Base-by-base conservation (phyloP, 2,329 filamentous ascomycete species). In the Canariomyces notabilis region DNA sequence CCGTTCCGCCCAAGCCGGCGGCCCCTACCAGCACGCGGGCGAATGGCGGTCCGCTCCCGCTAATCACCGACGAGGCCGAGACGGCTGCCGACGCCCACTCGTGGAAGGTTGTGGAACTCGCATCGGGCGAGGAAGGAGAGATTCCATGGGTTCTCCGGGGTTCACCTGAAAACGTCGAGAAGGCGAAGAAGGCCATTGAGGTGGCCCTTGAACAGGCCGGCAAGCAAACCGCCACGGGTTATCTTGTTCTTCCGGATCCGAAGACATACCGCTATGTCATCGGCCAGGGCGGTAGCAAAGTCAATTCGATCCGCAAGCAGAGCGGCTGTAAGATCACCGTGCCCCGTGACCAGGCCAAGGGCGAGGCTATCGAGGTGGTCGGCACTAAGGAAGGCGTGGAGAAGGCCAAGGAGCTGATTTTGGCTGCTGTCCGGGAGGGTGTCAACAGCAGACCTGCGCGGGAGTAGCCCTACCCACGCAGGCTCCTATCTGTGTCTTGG, bases 291-390 rank as follows among this genome's bases (percentile, higher is more conserved):
- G 93, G 93, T 49, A 86, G 81, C 66, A 91, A 91, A 67, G 94
- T 98, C 65, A 96, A 96, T 69, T 73, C 81, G 34, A 96, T 98
- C 64, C 83, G 93, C 57, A 89, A 88, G 71, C 82, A 93, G 73
- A 96, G 89, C 42, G 87, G 87, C 45, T 96, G 90, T 69, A 89
- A 86, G 70, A 94, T 98, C 64, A 89, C 90, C 55, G 91, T 98
- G 33, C 93, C 93, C 18, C 83, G 87, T 56, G 84, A 88, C 60
- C 86, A 94, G 66, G 73, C 72, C 37, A 73, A 71, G 53, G 76
- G 78, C 39, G 90, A 96, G 67, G 88, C 91, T 4, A 96, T 98
- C 63, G 89, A 95, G 71, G 86, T 98, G 59, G 75, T 85, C 29
- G 93, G 93, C 32, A 79, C 76, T 45, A 79, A 79, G 61, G 85